Evolutionary conservation across 768 basidiomycete genomes (phyloP), one percentile per base, ranked within the genome.

Genomic region (button mushroom (Agaricus bisporus)): DNA sequence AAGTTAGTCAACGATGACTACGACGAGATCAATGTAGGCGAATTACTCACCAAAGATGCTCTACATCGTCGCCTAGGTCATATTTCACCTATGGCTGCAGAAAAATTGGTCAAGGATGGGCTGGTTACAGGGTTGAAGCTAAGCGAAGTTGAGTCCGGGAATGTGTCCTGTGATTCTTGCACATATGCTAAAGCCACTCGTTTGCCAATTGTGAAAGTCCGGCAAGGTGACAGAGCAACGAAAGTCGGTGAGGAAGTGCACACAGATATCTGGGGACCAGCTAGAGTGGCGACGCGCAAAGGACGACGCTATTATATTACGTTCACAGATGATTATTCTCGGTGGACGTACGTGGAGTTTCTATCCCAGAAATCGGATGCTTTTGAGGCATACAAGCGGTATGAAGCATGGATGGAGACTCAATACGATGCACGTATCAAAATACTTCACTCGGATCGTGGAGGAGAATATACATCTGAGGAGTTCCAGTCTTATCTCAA

Each of bases 201-300:
- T 0, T 70, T 71, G 55, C 59, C 70, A 0, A 56, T 73, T 15
- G 49, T 60, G 15, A 68, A 68, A 49, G 51, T 59, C 7, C n/a
- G 32, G 17, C 32, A 61, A 15, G 66, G 66, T 0, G 61, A 68
- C 3, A 60, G 60, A 2, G 64, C 69, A 0, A 58, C 48, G 0
- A 41, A 39, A 9, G 43, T 60, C 53, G 59, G 58, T 6, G 51
- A 60, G 7, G 37, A 56, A 25, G 42, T 74, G 4, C 65, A 74
- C 56, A 58, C 64, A 0, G 68, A 76, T 54, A 20, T 77, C 1
- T 77, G 75, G 71, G 72, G 73, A 12, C 74, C 69, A 3, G 63
- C 68, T 0, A 60, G 58, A 0, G 51, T 66, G 0, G 41, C 48
- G 10, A 68, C 43, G 0, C 36, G 63, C 0, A 54, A 58, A 0